These are phyloP conservation scores for Ogataea saltuana DNA, from an alignment of 805 yeast species.

Conservation along the genomic window DNA sequence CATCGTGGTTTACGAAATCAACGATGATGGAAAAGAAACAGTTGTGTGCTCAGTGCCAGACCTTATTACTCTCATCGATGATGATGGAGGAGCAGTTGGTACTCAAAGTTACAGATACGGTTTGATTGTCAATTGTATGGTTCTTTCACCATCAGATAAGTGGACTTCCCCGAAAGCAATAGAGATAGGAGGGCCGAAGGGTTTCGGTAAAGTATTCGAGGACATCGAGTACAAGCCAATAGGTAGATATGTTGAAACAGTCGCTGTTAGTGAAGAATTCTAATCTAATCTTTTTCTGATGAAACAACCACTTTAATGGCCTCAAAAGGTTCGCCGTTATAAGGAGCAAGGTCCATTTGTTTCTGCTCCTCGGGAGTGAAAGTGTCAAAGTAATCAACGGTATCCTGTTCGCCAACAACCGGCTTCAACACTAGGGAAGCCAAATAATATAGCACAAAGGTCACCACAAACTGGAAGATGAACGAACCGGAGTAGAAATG, in stretches of 20 bases:
- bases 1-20: constrained; percentile 35
- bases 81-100: constrained; percentile 46
- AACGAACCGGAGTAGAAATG: constrained; percentile 46
- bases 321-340: constrained; percentile 4
- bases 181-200: constrained; percentile 43
- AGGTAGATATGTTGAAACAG: constrained; percentile 33
- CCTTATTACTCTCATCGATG: constrained; percentile 40
- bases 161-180: constrained; percentile 40
- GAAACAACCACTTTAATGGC: background rate
- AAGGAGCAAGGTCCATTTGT: constrained; percentile 32
- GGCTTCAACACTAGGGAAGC: constrained; percentile 35
- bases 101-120: constrained; percentile 48
- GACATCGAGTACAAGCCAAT: constrained; percentile 40
- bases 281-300: background rate
- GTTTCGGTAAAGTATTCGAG: constrained; percentile 36
- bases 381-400: constrained; percentile 33
- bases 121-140: constrained; percentile 41
- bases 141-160: constrained; percentile 36
- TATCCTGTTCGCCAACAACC: constrained; percentile 31
- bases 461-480: constrained; percentile 42
- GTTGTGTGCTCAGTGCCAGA: constrained; percentile 44
- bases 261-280: constrained; percentile 16
- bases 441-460: constrained; percentile 40
- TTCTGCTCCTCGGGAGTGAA: constrained; percentile 36
- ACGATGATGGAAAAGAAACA: constrained; percentile 23